phyloP scores from a whole-genome alignment of 129 eudicot species.

The Kitagawia praeruptora region DNA sequence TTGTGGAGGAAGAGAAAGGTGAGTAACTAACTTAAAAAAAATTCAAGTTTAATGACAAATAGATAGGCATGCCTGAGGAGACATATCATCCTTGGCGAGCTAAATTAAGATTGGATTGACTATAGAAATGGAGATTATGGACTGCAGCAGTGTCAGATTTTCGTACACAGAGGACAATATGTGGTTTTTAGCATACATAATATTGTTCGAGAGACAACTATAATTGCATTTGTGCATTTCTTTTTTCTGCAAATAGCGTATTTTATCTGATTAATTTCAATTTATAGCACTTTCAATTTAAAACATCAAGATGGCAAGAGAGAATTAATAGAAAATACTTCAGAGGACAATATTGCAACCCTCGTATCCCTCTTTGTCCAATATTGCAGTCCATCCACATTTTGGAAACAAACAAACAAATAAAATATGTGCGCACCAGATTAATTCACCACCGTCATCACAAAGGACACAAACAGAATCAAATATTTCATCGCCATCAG shows the following conservation, averaged over 20 bases:
- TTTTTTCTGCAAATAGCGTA: not conserved
- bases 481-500: constrained; percentile 26
- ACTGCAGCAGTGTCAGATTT: not conserved
- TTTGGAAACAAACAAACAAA: not conserved
- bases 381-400: not conserved
- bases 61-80: not conserved
- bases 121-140: not conserved
- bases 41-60: not conserved
- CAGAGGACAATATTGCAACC: not conserved
- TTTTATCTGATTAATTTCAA: not conserved
- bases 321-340: not conserved
- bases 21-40: not conserved
- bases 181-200: not conserved
- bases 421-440: constrained; percentile 28
- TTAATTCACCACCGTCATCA: constrained; percentile 69
- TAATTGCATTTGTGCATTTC: not conserved
- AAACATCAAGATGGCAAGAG: not conserved
- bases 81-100: not conserved
- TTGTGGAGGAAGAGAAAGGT: not conserved
- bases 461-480: constrained; percentile 65
- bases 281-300: not conserved
- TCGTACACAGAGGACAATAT: not conserved
- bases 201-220: not conserved
- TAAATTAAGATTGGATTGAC: not conserved
- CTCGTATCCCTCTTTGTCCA: not conserved